Conservation (phyloP, 1,284 basidiomycete genomes). For the Meira nashicola region DNA sequence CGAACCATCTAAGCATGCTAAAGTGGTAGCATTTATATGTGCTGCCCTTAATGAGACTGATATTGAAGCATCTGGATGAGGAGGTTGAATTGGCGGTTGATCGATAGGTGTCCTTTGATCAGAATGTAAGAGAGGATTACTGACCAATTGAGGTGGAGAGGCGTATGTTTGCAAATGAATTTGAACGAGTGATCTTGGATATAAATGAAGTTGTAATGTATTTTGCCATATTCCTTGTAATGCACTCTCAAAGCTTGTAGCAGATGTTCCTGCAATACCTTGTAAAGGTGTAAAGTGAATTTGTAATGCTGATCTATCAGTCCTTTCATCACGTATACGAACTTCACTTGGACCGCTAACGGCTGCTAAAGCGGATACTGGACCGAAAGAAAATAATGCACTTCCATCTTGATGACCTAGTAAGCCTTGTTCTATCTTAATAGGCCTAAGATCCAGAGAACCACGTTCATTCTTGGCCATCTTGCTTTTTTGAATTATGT, state of each 20-base stretch:
- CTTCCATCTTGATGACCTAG: conserved; percentile 9
- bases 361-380: conserved; percentile 48
- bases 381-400: conserved; percentile 8
- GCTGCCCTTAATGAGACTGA: conserved; percentile 7
- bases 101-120: conserved; percentile 1
- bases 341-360: conserved; percentile 59
- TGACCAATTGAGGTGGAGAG: background rate
- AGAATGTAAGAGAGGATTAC: conserved; percentile 1
- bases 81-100: background rate
- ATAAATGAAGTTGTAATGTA: conserved; percentile 56
- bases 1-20: conserved; percentile 6
- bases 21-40: conserved; percentile 9
- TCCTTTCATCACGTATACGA: conserved; percentile 57
- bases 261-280: conserved; percentile 52
- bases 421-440: background rate
- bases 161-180: conserved; percentile 59
- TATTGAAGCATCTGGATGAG: conserved; percentile 11
- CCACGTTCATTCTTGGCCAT: too few species aligned
- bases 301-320: conserved; percentile 58
- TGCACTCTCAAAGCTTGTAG: conserved; percentile 18
- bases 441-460: conserved; percentile 1
- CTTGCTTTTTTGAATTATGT: too few species aligned
- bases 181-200: conserved; percentile 62
- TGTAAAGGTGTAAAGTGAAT: conserved; percentile 57
- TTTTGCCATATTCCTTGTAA: conserved; percentile 23